These are phyloP conservation scores for Chlamydomonas asymmetrica DNA, from an alignment of 139 green algal genomes.

Conservation along the genomic window DNA sequence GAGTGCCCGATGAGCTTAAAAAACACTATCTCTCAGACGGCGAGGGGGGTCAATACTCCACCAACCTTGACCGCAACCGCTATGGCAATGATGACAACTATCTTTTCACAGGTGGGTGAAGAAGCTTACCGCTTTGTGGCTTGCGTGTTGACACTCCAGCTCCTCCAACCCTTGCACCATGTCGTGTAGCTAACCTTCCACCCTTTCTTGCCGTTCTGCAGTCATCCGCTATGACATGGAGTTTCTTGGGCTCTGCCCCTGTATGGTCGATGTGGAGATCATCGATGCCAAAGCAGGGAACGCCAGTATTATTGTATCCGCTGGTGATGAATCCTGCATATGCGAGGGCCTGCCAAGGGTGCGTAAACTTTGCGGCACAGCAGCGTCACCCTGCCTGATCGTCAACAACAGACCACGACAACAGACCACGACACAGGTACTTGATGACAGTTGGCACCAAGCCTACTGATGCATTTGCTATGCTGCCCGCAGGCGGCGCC, in stretches of 20 bases:
- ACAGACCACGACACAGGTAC: too few relatives aligned
- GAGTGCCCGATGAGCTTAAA: constrained; percentile 89
- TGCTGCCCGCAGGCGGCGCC: too few relatives aligned
- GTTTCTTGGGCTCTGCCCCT: constrained; percentile 87
- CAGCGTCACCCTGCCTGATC: too few relatives aligned
- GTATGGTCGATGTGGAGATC: constrained; percentile 93
- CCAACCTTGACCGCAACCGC: constrained; percentile 94
- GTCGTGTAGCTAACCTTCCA: too few relatives aligned
- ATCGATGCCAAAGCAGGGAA: constrained; percentile 87
- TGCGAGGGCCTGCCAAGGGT: constrained; percentile 49
- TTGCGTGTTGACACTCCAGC: too few relatives aligned
- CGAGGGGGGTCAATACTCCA: constrained; percentile 84
- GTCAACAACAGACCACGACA: too few relatives aligned
- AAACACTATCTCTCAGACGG: constrained; percentile 85
- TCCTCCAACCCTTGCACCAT: too few relatives aligned
- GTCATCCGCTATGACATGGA: constrained; percentile 91
- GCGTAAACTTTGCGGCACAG: too few relatives aligned
- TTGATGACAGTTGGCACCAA: too few relatives aligned
- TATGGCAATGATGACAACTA: constrained; percentile 96
- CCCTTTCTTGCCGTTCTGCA: too few relatives aligned
- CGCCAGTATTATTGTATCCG: constrained; percentile 72
- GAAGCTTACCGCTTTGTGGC: too few relatives aligned
- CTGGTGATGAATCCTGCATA: constrained; percentile 66
- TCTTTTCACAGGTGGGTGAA: constrained; percentile 83
- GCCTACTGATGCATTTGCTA: too few relatives aligned